phyloP scores from a whole-genome alignment of 768 basidiomycete genomes.

The Trametes punicea region DNA sequence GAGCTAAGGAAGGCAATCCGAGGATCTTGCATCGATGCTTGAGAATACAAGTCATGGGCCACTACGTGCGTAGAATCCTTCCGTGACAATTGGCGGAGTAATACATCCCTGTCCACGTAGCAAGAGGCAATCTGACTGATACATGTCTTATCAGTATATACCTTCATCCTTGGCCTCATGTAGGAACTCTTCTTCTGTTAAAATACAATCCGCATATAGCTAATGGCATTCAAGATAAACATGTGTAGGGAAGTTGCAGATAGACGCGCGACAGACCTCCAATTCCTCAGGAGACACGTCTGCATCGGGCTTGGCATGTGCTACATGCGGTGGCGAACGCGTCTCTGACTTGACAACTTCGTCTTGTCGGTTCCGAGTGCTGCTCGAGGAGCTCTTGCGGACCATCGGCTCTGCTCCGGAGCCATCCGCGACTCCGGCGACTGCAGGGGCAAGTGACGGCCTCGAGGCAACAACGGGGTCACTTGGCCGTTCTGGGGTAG shows the following conservation, averaged over 20 bases:
- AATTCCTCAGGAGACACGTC: background rate
- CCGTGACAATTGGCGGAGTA: too few relatives aligned
- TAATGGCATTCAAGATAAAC: background rate
- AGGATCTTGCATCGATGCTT: too few relatives aligned
- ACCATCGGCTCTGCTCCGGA: too few relatives aligned
- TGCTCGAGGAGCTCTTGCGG: background rate
- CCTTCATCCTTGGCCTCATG: background rate
- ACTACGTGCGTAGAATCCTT: too few relatives aligned
- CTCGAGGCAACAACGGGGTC: background rate
- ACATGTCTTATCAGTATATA: background rate
- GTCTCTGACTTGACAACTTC: background rate
- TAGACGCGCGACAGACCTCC: background rate
- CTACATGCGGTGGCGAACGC: background rate
- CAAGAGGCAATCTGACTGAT: conserved; percentile 3
- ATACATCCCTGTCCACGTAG: too few relatives aligned
- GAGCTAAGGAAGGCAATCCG: too few relatives aligned
- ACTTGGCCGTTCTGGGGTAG: background rate
- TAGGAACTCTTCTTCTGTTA: conserved; percentile 7
- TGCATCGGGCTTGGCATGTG: background rate
- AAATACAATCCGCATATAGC: conserved; percentile 3
- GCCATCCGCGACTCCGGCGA: background rate
- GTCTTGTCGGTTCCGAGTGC: too few relatives aligned
- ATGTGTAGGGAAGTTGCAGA: background rate
- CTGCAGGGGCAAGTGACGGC: background rate
- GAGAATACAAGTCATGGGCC: too few relatives aligned